Base-by-base conservation (phyloP, 495 filamentous ascomycete species). In the Pseudoneurospora amorphoporcata region DNA sequence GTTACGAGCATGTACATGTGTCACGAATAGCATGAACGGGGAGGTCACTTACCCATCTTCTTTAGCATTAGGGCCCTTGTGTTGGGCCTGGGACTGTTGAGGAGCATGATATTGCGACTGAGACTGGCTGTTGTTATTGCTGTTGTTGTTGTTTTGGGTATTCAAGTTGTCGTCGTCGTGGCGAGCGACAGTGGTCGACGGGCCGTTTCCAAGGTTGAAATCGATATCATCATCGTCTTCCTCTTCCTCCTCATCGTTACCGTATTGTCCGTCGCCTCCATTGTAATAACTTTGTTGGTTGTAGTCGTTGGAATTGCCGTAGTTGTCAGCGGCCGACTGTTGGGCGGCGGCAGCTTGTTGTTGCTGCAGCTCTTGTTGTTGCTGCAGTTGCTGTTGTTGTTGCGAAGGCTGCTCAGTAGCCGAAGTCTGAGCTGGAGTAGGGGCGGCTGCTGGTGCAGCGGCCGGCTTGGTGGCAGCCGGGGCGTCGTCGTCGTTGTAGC, bases 41-140 rank as follows among this genome's bases (percentile, higher is more conserved):
- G 79, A 77, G 76, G 68, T 23, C 69, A 94, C 96, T 97, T 91
- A 99, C 95, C 95, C 95, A 80, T 99, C 95, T 89, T 99, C 95
- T 83, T 98, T 98, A 69, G 97, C 94, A 76, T 93, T 82, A 78
- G 92, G 78, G 81, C 89, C 78, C 79, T 83, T 79, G 37, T 77
- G 73, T n/a, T 78, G 73, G 8, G 75, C 39, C 2, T 73, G 68
- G 10, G 74, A 69, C 12, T 72, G 69, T 9, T 77, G 74, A 0
- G 78, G 72, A 2, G 77, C 76, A 61, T 79, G 79, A 69, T 79
- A 82, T 35, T 61, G 53, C 53, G 53, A 61, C 29, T 8, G 69
- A 45, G 2, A 77, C 47, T 12, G 71, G 75, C 38, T 68, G 73
- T 70, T 70, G 37, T 82, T 76, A 17, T 79, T 75, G 43, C 77